These are phyloP conservation scores for Neurospora sp. DNA, from an alignment of 495 filamentous ascomycete species.

Conservation along the genomic window DNA sequence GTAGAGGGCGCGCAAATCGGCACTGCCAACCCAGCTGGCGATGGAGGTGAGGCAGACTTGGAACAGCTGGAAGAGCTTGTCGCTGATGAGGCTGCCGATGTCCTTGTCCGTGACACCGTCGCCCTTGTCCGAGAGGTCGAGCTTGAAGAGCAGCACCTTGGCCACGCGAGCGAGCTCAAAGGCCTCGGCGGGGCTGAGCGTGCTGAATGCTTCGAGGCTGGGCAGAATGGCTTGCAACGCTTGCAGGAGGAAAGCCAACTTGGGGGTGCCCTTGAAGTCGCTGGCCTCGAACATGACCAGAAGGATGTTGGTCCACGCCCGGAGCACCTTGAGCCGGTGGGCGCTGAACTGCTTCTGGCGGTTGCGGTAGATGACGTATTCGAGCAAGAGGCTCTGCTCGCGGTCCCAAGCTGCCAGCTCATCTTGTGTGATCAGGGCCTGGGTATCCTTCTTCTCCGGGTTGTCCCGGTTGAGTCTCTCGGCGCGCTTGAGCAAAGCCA, in stretches of 20 bases:
- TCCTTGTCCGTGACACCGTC: constrained; percentile 32
- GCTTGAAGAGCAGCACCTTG: constrained; percentile 61
- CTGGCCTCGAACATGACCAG: constrained; percentile 68
- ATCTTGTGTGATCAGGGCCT: constrained; percentile 39
- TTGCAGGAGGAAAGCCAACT: constrained; percentile 69
- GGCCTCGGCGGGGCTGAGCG: constrained; percentile 52
- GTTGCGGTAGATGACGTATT: constrained; percentile 53
- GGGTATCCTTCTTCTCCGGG: constrained; percentile 20
- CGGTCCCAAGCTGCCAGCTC: constrained; percentile 46
- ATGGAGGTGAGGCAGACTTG: constrained; percentile 69
- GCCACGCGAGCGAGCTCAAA: constrained; percentile 67
- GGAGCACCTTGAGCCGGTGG: constrained; percentile 54
- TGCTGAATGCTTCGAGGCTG: constrained; percentile 64
- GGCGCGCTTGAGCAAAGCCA: constrained; percentile 44
- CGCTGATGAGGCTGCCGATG: constrained; percentile 64
- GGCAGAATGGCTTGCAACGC: constrained; percentile 77
- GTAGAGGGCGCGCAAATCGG: constrained; percentile 65
- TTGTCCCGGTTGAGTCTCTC: constrained; percentile 24
- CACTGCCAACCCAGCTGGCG: constrained; percentile 55
- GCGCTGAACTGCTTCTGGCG: constrained; percentile 46
- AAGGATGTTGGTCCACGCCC: constrained; percentile 72
- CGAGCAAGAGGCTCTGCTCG: constrained; percentile 48
- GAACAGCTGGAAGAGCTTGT: constrained; percentile 86
- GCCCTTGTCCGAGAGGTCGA: constrained; percentile 44
- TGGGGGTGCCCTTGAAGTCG: constrained; percentile 56